Evolutionary conservation across 768 basidiomycete genomes (phyloP), one percentile per base, ranked within the genome.

Genomic region (Boletus reticulatus): DNA sequence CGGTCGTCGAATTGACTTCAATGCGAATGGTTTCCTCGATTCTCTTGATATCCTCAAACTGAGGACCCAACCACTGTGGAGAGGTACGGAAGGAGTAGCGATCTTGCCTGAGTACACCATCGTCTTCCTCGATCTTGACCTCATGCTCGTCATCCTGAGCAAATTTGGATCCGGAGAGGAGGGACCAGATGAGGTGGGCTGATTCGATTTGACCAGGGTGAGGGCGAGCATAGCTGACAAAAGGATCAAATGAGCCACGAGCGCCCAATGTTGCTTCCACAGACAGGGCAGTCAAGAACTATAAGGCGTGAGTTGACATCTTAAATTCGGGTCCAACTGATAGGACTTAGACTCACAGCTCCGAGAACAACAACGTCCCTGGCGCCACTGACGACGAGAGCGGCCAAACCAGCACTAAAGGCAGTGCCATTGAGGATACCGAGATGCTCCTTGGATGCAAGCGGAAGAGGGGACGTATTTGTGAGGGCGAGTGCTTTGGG

Each of bases 1-100:
- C 92, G 5, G 92, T 94, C 19, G 92, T 93, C 31, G 89, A 89
- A 68, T 94, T 94, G 73, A 88, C 84, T 68, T 94, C 92, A 34
- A 80, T 77, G 4, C 84, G 83, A 37, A 94, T 75, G 4, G 84
- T 81, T 34, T 80, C 79, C 50, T 84, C 72, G 3, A 92, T 80
- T 13, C 79, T 73, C 4, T 90, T 74, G 46, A 94, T 77, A 61
- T 92, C 90, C 68, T 92, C 89, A 27, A 93, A 76, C 64, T 92
- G 89, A 12, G 92, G 92, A 12, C 92, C 92, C 45, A 94, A 75
- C 75, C 89, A 94, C 70, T 94, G 92, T 4, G 90, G 85, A 1
- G 89, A 78, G 1, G 89, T 91, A 46, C 89, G 80, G 34, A 89
- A 75, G 27, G 73, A 62, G 58, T 78, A 79, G 4, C 92, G 82